Conservation (phyloP, 2,329 filamentous ascomycete genomes). For the Emmonsiellopsis sp. region DNA sequence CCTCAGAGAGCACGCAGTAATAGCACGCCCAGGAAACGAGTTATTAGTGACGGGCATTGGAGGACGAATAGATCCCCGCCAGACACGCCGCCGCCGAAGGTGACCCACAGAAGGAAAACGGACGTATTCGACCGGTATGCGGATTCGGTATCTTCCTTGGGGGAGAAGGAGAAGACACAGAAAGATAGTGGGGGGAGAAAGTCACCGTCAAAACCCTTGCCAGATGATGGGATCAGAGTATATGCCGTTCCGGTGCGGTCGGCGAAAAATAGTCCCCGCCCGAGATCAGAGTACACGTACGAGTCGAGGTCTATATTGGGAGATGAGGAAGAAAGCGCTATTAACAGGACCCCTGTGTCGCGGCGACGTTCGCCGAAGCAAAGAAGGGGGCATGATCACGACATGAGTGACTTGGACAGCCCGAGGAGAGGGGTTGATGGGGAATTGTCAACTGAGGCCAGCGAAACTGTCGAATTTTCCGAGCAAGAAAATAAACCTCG, state of each 20-base stretch:
- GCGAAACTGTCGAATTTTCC: conserved; percentile 28
- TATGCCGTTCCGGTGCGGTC: conserved; percentile 17
- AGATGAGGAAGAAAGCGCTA: not conserved
- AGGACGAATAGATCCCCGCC: conserved; percentile 44
- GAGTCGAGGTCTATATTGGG: not conserved
- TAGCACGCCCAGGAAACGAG: conserved; percentile 74
- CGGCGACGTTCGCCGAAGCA: not conserved
- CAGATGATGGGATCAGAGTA: conserved; percentile 20
- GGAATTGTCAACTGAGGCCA: conserved; percentile 25
- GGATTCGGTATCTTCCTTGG: conserved; percentile 18
- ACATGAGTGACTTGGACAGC: conserved; percentile 16
- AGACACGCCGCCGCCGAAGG: conserved; percentile 27
- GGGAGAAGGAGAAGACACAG: conserved; percentile 18
- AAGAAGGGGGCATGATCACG: not conserved
- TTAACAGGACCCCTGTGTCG: not conserved
- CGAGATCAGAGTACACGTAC: not conserved
- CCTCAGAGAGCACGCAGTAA: conserved; percentile 32
- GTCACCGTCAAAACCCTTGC: not conserved
- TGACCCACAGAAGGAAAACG: conserved; percentile 34
- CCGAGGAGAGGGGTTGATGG: conserved; percentile 19
- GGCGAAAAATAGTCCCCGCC: conserved; percentile 5
- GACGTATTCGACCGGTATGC: conserved; percentile 23
- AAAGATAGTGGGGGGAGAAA: conserved; percentile 14
- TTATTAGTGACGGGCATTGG: conserved; percentile 88
- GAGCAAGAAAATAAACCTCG: conserved; percentile 28